Evolutionary conservation across 768 basidiomycete genomes (phyloP).

Genomic region (Stropharia rugosoannulata): DNA sequence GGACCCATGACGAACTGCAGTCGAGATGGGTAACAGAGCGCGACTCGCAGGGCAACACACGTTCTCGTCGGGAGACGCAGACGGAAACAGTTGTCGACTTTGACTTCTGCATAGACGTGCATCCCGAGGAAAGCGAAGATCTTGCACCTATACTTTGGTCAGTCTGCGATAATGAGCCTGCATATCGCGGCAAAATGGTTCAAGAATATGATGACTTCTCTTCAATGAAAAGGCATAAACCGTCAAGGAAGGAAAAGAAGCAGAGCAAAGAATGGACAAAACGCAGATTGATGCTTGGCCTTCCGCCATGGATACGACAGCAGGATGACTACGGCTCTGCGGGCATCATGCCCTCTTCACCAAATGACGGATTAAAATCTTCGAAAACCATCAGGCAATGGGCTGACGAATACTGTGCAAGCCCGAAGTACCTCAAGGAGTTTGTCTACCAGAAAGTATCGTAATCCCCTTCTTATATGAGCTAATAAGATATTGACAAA

Average conservation of each 20-base stretch:
- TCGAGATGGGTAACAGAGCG: constrained; percentile 42
- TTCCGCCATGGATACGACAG: constrained; percentile 42
- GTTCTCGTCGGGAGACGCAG: constrained; percentile 45
- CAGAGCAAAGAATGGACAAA: constrained; percentile 41
- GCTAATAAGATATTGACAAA: neutral
- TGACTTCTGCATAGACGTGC: constrained; percentile 61
- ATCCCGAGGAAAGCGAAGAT: constrained; percentile 15
- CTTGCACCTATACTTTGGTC: constrained; percentile 51
- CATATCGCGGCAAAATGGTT: constrained; percentile 64
- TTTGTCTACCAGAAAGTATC: constrained; percentile 70
- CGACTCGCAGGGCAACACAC: constrained; percentile 32
- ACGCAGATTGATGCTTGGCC: constrained; percentile 45
- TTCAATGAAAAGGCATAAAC: constrained; percentile 28
- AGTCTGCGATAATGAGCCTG: constrained; percentile 60
- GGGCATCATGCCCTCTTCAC: constrained; percentile 7
- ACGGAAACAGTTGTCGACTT: constrained; percentile 66
- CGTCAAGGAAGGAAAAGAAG: constrained; percentile 41
- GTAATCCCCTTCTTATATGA: neutral
- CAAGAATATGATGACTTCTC: constrained; percentile 46
- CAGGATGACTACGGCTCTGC: constrained; percentile 13
- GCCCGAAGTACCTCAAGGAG: constrained; percentile 71
- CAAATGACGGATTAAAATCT: constrained; percentile 38
- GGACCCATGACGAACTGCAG: constrained; percentile 56
- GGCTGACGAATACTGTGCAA: constrained; percentile 82
- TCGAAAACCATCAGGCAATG: constrained; percentile 69